phyloP scores from a whole-genome alignment of 2,329 filamentous ascomycete genomes.

The Cladosporium colombiae region DNA sequence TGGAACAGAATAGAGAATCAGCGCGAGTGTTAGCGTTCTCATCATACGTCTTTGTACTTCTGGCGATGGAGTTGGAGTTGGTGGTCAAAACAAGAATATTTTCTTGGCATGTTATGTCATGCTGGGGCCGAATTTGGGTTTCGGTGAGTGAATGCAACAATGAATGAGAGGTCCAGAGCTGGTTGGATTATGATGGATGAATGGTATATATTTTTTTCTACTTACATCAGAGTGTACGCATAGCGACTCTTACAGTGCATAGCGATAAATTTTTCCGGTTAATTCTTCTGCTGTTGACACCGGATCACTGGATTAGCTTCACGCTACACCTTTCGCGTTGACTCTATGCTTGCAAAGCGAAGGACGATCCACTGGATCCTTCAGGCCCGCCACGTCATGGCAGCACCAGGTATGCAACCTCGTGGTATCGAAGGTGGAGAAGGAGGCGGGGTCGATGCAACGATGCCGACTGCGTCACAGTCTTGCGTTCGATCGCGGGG shows the following conservation, averaged over 20 bases:
- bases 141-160: background rate
- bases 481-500: background rate
- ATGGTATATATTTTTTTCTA: conserved; percentile 1
- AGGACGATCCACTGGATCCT: background rate
- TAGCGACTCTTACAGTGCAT: background rate
- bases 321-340: background rate
- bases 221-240: background rate
- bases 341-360: background rate
- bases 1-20: background rate
- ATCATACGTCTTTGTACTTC: background rate
- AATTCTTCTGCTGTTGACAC: background rate
- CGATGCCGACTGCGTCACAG: background rate
- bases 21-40: background rate
- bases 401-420: background rate
- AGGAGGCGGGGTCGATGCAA: background rate
- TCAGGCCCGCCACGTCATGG: background rate
- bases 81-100: background rate
- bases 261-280: background rate
- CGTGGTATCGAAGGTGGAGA: background rate
- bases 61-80: conserved; percentile 2
- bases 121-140: background rate
- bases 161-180: background rate
- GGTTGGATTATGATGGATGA: background rate
- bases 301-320: background rate
- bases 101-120: background rate